Evolutionary conservation across 768 basidiomycete genomes (phyloP).

Genomic region (Tubosaeta sp.): DNA sequence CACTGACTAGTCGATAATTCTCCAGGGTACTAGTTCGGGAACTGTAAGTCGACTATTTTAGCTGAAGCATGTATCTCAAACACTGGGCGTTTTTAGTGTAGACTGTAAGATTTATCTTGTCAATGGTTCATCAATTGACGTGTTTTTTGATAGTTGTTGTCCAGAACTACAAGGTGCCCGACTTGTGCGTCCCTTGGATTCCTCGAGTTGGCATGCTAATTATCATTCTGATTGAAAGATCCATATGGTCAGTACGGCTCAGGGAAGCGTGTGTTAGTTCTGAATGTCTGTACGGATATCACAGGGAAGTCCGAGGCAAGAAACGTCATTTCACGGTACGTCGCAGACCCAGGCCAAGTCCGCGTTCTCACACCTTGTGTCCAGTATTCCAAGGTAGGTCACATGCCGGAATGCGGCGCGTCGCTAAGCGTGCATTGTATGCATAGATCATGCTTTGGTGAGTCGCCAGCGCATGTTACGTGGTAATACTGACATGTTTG

Average conservation of each 20-base stretch:
- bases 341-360: conserved; percentile 1
- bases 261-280: conserved; percentile 21
- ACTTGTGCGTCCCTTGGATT: conserved; percentile 54
- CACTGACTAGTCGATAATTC: conserved; percentile 1
- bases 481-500: conserved; percentile 1
- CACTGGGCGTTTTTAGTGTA: conserved; percentile 40
- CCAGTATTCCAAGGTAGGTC: conserved; percentile 74
- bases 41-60: conserved; percentile 47
- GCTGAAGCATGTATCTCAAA: background rate
- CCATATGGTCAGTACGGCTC: conserved; percentile 66
- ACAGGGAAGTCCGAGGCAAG: conserved; percentile 86
- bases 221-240: conserved; percentile 38
- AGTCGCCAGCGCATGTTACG: conserved; percentile 14
- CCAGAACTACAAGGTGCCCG: conserved; percentile 64
- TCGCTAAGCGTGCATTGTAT: conserved; percentile 5
- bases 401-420: background rate
- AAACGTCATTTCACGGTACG: conserved; percentile 81
- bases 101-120: conserved; percentile 50
- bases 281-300: conserved; percentile 21
- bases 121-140: background rate
- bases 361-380: conserved; percentile 3
- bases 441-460: conserved; percentile 86
- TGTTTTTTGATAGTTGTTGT: conserved; percentile 55
- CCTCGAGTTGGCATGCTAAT: conserved; percentile 4
- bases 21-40: conserved; percentile 67